Base-by-base conservation (phyloP, 257 asterid genomes). In the Phtheirospermum japonicum region DNA sequence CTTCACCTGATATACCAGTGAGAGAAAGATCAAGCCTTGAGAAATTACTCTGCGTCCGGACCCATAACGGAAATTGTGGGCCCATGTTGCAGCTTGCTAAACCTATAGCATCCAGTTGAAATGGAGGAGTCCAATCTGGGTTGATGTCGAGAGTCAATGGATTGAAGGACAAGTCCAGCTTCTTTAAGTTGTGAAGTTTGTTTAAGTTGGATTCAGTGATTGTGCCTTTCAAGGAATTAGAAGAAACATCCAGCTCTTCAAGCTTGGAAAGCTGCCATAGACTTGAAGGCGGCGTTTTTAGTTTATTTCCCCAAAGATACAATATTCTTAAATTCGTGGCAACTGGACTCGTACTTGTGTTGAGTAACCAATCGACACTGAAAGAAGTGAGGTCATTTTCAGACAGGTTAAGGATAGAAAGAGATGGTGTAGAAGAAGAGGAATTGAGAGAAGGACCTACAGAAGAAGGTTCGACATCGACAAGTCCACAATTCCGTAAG, bases 71-170 rank as follows among this genome's bases (percentile, higher is more conserved):
- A 23, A 81, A 78, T 2, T 7, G 59, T n/a, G 75, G 71, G 9
- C 84, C 80, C 60, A 76, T 53, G 4, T 67, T 45, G 60, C 80
- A 72, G 36, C 23, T 19, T 0, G 77, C 57, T 16, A 77, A 66
- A 9, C 3, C 2, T 0, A 80, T 14, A 19, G 1, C 4, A 10
- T 40, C 13, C 57, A 77, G 18, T 0, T 59, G 73, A 28, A 77
- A 77, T 36, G 71, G 69, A 6, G 80, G 80, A 4, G 7, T 4
- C 77, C 81, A 74, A 49, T 61, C 61, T 3, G 43, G 20, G 6
- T 32, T 33, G 0, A 76, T 6, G 16, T 69, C 48, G 4, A 74
- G 12, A 63, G 48, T 37, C 57, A 79, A 60, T 0, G 45, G 14
- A 51, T 73, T 79, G 57, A 4, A 64, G 46, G 77, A 75, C 13